phyloP scores from a whole-genome alignment of 2,329 filamentous ascomycete genomes.

The Exophiala sp. region DNA sequence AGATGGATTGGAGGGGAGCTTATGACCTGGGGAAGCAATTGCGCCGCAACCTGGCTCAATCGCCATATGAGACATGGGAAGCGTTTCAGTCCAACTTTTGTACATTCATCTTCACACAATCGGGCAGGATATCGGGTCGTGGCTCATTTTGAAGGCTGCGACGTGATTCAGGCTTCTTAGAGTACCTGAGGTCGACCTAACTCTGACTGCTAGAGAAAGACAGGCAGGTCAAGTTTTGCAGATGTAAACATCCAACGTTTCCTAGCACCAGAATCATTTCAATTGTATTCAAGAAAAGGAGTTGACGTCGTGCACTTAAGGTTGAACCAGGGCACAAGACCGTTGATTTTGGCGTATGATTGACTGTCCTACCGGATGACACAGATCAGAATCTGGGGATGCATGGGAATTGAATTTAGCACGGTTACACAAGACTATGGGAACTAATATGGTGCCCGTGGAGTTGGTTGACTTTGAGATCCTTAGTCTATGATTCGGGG shows the following conservation, averaged over 20 bases:
- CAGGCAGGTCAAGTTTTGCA: neutral
- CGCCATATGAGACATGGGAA: neutral
- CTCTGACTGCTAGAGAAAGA: too few species aligned
- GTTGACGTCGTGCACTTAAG: conserved; percentile 18
- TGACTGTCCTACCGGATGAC: neutral
- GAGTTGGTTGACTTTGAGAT: neutral
- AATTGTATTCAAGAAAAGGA: neutral
- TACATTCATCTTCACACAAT: conserved; percentile 20
- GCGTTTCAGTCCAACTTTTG: conserved; percentile 8
- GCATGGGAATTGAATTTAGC: conserved; percentile 7
- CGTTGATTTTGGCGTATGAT: conserved; percentile 5
- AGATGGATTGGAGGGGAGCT: neutral
- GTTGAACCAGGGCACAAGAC: conserved; percentile 10
- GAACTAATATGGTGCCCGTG: conserved; percentile 23
- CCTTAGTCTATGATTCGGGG: neutral
- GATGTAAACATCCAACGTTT: neutral
- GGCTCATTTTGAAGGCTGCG: neutral
- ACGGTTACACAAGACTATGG: conserved; percentile 23
- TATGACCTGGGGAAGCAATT: neutral
- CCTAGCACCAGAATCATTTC: neutral
- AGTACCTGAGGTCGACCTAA: neutral
- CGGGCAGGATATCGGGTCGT: conserved; percentile 10
- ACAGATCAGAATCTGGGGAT: too few species aligned
- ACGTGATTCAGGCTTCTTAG: conserved; percentile 1
- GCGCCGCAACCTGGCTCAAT: neutral